Evolutionary conservation across 805 yeast species (phyloP), one percentile per base, ranked within the genome.

Genomic region (Lachancea kluyveri): DNA sequence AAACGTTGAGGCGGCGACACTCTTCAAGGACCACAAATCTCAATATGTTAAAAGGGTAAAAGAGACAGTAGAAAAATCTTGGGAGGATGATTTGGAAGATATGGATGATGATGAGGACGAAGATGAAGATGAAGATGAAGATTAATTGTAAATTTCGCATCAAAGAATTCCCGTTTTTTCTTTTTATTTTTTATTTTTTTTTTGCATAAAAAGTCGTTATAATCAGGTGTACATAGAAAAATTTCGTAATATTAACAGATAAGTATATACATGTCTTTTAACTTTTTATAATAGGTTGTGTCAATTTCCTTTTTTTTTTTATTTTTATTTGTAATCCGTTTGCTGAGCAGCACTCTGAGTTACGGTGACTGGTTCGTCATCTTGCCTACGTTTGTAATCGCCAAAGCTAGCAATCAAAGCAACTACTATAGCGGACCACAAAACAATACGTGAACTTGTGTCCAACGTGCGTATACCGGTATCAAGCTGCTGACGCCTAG

Each of bases 1-100:
- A 2, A 92, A 92, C 49, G 97, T 85, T 5, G 98, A 92, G 59
- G 97, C 97, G 4, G 96, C 98, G 2, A 88, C 86, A 42, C 65
- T 92, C 50, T 92, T 86, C 63, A 84, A 85, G 57, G 98, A 92
- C 57, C 97, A 92, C 57, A 77, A 94, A 42, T 79, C 88, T 17
- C 96, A 88, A 60, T 92, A 92, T 55, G 74, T 79, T 33, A 86
- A 86, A 55, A 67, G 96, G 42, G 98, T 92, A 11, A 75, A 94
- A 44, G 94, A 87, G 55, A 86, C 96, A 0, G 98, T 92, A 22
- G 98, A 92, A 48, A 79, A 73, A 43, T 83, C 94, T 47, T 88
- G 96, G 96, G 79, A 78, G 28, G 95, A 85, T 49, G 87, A 80
- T 44, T 70, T 79, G 49, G 50, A 49, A 1, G 61, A 58, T 31